These are phyloP conservation scores for Cucurbita ficifolia DNA, from an alignment of 306 rosid genomes.

Conservation along the genomic window DNA sequence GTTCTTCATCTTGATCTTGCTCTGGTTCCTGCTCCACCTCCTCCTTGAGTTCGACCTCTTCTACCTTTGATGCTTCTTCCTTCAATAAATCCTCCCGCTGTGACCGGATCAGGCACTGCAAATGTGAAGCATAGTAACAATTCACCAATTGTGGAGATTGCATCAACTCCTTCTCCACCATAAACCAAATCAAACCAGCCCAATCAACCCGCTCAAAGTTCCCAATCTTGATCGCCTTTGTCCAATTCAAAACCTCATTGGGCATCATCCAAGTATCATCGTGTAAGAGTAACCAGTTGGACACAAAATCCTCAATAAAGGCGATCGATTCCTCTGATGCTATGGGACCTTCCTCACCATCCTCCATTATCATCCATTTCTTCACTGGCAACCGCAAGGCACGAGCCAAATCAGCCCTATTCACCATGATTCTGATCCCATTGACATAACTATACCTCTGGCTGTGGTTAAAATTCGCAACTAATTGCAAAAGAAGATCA, in stretches of 20 bases:
- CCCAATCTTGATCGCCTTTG: conserved; percentile 40
- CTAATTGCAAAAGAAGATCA: conserved; percentile 52
- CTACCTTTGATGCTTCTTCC: conserved; percentile 20
- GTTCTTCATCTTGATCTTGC: conserved; percentile 19
- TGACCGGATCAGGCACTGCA: conserved; percentile 51
- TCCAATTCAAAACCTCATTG: conserved; percentile 24
- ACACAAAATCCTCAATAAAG: conserved; percentile 45
- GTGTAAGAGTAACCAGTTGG: conserved; percentile 69
- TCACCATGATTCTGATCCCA: conserved; percentile 24
- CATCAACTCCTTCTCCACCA: conserved; percentile 70
- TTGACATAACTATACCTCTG: conserved; percentile 37
- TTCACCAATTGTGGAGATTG: conserved; percentile 22
- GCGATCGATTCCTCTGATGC: conserved; percentile 26
- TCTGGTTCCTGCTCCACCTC: conserved; percentile 1
- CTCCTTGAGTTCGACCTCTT: conserved; percentile 11
- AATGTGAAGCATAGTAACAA: conserved; percentile 84
- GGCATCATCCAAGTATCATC: conserved; percentile 59
- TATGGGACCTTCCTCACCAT: conserved; percentile 7
- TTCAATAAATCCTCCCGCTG: conserved; percentile 33
- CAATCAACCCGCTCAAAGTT: conserved; percentile 58
- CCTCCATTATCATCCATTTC: conserved; percentile 22
- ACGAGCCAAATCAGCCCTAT: conserved; percentile 60
- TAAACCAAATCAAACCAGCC: conserved; percentile 61
- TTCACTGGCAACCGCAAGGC: conserved; percentile 56
- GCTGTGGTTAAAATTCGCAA: conserved; percentile 23